Conservation (phyloP, 805 yeast genomes). For the Monosporozyma servazzii region DNA sequence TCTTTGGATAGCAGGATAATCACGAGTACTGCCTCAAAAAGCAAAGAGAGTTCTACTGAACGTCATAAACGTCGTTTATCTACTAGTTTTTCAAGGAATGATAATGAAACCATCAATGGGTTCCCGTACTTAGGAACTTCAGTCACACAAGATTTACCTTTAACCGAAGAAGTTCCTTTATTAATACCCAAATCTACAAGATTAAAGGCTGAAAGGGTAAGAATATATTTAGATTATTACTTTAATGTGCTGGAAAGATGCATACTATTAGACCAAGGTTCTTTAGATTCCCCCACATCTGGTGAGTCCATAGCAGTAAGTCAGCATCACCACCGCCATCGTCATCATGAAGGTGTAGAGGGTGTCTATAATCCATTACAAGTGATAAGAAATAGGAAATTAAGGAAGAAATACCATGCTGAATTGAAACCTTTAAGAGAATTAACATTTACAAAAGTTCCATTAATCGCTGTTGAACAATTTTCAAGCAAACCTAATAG, state of each 20-base stretch:
- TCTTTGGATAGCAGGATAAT: background rate
- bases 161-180: background rate
- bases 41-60: background rate
- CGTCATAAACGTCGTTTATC: background rate
- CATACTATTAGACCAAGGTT: conserved; percentile 19
- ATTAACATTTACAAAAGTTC: conserved; percentile 39
- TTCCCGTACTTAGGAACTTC: background rate
- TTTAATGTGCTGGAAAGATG: conserved; percentile 40
- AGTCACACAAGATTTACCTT: background rate
- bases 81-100: background rate
- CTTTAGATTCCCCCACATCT: background rate
- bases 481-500: conserved; percentile 42
- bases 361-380: conserved; percentile 77
- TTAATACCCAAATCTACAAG: conserved; percentile 13
- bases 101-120: background rate
- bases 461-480: conserved; percentile 46
- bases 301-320: background rate
- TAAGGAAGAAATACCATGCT: conserved; percentile 41
- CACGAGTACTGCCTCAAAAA: background rate
- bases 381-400: conserved; percentile 60
- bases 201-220: conserved; percentile 25
- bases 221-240: conserved; percentile 37
- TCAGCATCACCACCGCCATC: conserved; percentile 2
- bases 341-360: conserved; percentile 42
- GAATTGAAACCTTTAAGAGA: conserved; percentile 33